Base-by-base conservation (phyloP, 2,329 filamentous ascomycete genomes). In the Sclerotinia subarctica region DNA sequence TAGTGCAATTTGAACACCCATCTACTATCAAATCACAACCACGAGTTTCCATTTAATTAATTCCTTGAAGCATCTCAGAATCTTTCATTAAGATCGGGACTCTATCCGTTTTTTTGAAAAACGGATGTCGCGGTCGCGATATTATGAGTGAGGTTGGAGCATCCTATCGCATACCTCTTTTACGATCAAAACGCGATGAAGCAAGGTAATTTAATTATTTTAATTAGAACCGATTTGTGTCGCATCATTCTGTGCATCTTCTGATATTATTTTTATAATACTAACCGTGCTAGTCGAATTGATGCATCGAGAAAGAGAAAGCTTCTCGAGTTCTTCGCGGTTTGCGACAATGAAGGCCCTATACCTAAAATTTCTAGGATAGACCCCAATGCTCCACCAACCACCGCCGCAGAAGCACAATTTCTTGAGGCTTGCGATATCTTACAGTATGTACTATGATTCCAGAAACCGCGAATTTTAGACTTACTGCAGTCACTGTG, bases 241-340 rank as follows among this genome's bases (percentile, higher is more conserved):
- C 74, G 75, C 76, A 66, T 70, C 62, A 10, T 51, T 29, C 21
- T 59, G 65, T 70, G 70, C 71, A 70, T 75, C 69, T 69, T 74
- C 72, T 66, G 67, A 71, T 73, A 53, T 68, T 64, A 52, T 58
- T 72, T 66, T 69, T 56, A 72, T 38, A 44, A 66, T 75, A 69
- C 73, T 76, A 78, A 79, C 70, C 32, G 71, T 70, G 73, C 69
- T 78, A 90, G 88, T 81, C 84, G 86, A 86, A 89, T 90, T 85
- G 87, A 91, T 84, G 86, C 85, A 81, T 92, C 91, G 85, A 90
- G 92, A 81, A 95, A 96, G 87, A 89, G 92, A 80, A 96, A 96
- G 85, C 86, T 97, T 79, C 90, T 90, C 79, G 91, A 95, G 82
- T 86, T 97, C 76, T 96, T 91, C 83, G 85, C 91, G 85, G 89